Evolutionary conservation across 2,329 filamentous ascomycete genomes (phyloP).

Genomic region (Clarireedia sp.): DNA sequence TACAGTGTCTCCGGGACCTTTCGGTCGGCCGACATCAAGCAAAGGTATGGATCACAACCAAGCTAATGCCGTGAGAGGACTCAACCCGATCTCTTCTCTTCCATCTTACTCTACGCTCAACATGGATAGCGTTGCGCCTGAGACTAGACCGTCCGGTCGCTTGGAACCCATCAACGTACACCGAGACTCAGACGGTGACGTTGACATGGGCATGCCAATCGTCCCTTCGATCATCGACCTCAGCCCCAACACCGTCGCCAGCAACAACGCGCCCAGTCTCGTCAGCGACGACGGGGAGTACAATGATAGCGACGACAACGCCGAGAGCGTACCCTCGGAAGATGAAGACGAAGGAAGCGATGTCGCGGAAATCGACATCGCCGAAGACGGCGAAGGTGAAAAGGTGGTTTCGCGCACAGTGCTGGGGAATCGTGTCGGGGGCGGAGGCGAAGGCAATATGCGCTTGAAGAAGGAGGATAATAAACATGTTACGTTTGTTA

Average conservation of each 20-base stretch:
- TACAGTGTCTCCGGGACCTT: constrained; percentile 43
- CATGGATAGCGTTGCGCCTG: constrained; percentile 18
- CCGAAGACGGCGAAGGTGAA: constrained; percentile 36
- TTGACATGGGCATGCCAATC: constrained; percentile 31
- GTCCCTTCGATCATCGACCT: constrained; percentile 53
- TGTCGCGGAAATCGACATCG: constrained; percentile 53
- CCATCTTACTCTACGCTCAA: constrained; percentile 29
- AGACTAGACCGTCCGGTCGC: constrained; percentile 12
- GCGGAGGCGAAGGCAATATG: constrained; percentile 15
- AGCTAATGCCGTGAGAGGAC: constrained; percentile 25
- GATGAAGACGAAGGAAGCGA: constrained; percentile 52
- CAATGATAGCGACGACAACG: constrained; percentile 59
- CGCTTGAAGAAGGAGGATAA: constrained; percentile 25
- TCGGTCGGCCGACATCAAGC: constrained; percentile 46
- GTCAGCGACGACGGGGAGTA: constrained; percentile 77
- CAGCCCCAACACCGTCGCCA: constrained; percentile 61
- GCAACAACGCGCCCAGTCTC: constrained; percentile 70
- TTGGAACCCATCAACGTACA: constrained; percentile 12
- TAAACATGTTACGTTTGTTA: constrained; percentile 32
- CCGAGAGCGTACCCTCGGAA: constrained; percentile 40
- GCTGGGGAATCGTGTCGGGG: constrained; percentile 20
- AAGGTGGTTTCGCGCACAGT: constrained; percentile 24
- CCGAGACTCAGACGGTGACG: constrained; percentile 24
- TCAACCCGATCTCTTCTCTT: constrained; percentile 35
- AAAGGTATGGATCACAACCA: constrained; percentile 41